Percentiles rank a stretch among this genome's conserved stretches.
Evolutionary conservation across 139 green algal species (phyloP).

Genomic region (Chlamydomonas schloesseri): DNA sequence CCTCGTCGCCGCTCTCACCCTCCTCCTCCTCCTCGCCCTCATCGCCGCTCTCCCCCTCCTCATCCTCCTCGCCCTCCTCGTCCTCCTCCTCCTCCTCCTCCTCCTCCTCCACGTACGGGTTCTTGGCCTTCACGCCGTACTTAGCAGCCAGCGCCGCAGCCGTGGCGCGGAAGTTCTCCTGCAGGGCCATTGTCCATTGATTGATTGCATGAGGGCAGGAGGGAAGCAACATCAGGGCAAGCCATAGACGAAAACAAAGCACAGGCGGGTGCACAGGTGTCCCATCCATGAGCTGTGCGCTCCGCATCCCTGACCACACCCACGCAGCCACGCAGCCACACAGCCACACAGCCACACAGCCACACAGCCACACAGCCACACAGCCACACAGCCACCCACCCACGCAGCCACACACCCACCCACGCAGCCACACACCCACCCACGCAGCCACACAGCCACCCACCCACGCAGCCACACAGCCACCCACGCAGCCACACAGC

Average conservation of each 20-base stretch:
- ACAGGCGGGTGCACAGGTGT: neutral
- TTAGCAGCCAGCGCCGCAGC: constrained; percentile 62
- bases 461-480: too few species aligned
- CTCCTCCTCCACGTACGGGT: constrained; percentile 40
- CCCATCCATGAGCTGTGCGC: too few species aligned
- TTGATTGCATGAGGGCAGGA: neutral
- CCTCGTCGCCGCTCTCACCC: constrained; percentile 31
- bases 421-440: too few species aligned
- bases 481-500: too few species aligned
- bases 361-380: too few species aligned
- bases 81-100: constrained; percentile 31
- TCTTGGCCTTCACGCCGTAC: constrained; percentile 57
- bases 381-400: too few species aligned
- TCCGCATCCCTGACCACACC: too few species aligned
- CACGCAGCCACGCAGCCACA: too few species aligned
- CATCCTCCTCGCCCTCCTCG: constrained; percentile 30
- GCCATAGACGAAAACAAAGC: neutral
- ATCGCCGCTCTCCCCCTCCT: constrained; percentile 41
- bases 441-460: too few species aligned
- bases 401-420: too few species aligned
- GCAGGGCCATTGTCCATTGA: neutral
- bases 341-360: too few species aligned
- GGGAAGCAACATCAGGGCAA: neutral
- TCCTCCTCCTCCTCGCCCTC: constrained; percentile 17
- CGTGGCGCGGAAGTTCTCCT: constrained; percentile 48